phyloP scores from a whole-genome alignment of 768 basidiomycete genomes.

The Russula sp. region DNA sequence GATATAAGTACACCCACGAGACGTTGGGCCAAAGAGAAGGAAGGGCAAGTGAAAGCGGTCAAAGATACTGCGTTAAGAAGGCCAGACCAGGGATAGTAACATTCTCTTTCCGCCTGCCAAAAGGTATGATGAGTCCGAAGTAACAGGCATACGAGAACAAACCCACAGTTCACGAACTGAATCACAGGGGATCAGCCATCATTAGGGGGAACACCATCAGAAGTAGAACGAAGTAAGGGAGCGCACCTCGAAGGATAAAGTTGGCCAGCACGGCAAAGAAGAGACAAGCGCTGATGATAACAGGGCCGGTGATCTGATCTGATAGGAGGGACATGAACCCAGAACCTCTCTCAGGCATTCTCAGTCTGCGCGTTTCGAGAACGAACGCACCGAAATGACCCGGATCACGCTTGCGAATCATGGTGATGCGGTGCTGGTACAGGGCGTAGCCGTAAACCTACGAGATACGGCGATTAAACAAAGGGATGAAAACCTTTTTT shows the following conservation, averaged over 20 bases:
- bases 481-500: neutral
- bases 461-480: neutral
- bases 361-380: neutral
- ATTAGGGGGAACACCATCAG: neutral
- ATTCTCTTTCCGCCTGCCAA: slow-evolving; percentile 14
- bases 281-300: slow-evolving; percentile 73
- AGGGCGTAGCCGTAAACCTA: slow-evolving; percentile 82
- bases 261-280: slow-evolving; percentile 87
- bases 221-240: neutral
- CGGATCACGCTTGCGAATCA: slow-evolving; percentile 86
- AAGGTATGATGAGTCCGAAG: neutral
- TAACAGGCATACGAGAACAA: too few relatives aligned
- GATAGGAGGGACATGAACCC: slow-evolving; percentile 1
- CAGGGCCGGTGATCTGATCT: slow-evolving; percentile 82
- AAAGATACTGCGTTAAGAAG: slow-evolving; percentile 15
- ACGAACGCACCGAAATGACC: slow-evolving; percentile 70
- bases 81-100: slow-evolving; percentile 22
- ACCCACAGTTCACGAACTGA: slow-evolving; percentile 24
- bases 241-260: slow-evolving; percentile 74
- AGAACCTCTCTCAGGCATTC: neutral
- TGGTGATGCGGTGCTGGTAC: slow-evolving; percentile 83
- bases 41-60: neutral
- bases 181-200: neutral
- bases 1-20: neutral
- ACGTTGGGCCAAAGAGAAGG: neutral